Conservation (phyloP, 1,284 basidiomycete species). For the Sanguinoderma infundibulare region DNA sequence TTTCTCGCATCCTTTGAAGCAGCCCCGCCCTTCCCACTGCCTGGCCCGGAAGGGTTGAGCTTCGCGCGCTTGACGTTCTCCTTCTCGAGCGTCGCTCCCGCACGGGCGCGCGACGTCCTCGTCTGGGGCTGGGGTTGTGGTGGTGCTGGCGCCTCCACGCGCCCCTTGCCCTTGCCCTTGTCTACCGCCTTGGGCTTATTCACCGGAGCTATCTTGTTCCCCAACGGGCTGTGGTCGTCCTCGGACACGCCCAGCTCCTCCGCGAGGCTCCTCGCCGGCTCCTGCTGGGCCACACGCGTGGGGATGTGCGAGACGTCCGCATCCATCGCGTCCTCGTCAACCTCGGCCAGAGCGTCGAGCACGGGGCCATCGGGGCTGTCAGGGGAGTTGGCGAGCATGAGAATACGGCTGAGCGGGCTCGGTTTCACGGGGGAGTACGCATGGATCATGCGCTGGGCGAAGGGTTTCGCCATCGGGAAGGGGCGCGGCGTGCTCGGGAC, state of each 20-base stretch:
- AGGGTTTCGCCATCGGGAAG: slow-evolving; percentile 73
- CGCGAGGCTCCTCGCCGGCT: slow-evolving; percentile 31
- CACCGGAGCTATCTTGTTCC: slow-evolving; percentile 15
- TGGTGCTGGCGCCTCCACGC: slow-evolving; percentile 10
- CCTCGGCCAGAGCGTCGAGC: slow-evolving; percentile 39
- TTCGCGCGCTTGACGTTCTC: slow-evolving; percentile 33
- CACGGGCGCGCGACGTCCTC: slow-evolving; percentile 16
- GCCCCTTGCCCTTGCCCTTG: slow-evolving; percentile 48
- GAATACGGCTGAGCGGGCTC: slow-evolving; percentile 75
- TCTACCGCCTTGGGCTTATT: slow-evolving; percentile 21
- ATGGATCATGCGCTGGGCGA: slow-evolving; percentile 69
- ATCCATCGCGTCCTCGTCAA: slow-evolving; percentile 32
- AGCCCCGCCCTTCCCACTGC: neutral
- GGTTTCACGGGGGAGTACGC: slow-evolving; percentile 80
- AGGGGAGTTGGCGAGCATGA: slow-evolving; percentile 70
- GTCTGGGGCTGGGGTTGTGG: neutral
- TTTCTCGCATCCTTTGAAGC: slow-evolving; percentile 1
- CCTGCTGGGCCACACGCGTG: slow-evolving; percentile 9
- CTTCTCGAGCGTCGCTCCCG: slow-evolving; percentile 28
- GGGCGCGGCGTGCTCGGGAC: slow-evolving; percentile 39
- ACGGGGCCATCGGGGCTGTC: slow-evolving; percentile 39
- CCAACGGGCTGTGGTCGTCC: slow-evolving; percentile 31
- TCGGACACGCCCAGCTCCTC: slow-evolving; percentile 34
- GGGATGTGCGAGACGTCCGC: slow-evolving; percentile 19
- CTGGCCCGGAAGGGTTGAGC: slow-evolving; percentile 11